Base-by-base conservation (phyloP, 1,139 yeast genomes). In the Kurtzmaniella quercitrusa region DNA sequence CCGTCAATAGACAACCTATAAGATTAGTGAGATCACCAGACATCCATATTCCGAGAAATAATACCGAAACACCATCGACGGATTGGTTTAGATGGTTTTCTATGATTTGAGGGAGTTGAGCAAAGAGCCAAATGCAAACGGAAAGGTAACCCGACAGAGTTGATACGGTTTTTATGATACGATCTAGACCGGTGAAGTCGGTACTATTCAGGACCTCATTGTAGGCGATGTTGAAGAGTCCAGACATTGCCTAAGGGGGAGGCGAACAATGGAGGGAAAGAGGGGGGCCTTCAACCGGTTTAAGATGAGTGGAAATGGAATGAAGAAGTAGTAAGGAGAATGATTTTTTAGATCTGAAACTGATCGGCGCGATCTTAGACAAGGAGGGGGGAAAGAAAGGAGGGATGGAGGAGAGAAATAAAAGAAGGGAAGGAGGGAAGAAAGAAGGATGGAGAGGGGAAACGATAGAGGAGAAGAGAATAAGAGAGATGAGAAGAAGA, bases 71-170 rank as follows among this genome's bases (percentile, higher is more conserved):
- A 1, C 96, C 96, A 16, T 81, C 90, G 1, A 90, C 95, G 0
- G 93, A 82, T 55, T 84, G 79, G 57, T 77, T 80, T 19, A 71
- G 65, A 62, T 86, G 85, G 54, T 90, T 90, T 56, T 82, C 82
- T 43, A 83, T 65, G 34, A 88, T 81, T 59, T 90, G 98, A 0
- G 96, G 96, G 15, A 88, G 63, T 59, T 87, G 91, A 1, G 96
- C 95, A 52, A 89, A 81, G 36, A 89, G 68, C 85, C 96, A 89
- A 34, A 84, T 55, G 12, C 60, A 54, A 25, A 66, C 50, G 16
- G 70, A 65, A 5, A 63, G 46, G 17, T 61, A 53, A 1, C 70
- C 69, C 16, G 58, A 46, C 2, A 50, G 40, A 41, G 51, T 51
- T 11, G 62, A 57, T 15, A 56, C 42, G 4, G 46, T 50, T 9